Conservation (phyloP, 345 rosid genomes). For the Salix purpurea region DNA sequence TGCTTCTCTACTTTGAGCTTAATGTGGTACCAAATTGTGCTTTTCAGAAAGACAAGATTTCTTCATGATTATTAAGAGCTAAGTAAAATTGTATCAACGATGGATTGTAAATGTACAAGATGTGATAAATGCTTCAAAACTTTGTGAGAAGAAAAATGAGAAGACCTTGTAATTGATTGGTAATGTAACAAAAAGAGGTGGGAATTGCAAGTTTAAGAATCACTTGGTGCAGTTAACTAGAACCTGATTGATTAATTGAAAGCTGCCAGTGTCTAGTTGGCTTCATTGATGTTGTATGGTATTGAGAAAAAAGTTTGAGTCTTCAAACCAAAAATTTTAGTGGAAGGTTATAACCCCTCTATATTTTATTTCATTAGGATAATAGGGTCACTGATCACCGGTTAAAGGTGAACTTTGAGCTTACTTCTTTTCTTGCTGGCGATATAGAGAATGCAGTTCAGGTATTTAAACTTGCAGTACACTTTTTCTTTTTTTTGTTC, state of each 20-base stretch:
- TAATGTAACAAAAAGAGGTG: not conserved
- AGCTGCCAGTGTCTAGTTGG: not conserved
- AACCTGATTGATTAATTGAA: not conserved
- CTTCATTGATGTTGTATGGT: not conserved
- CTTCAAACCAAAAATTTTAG: not conserved
- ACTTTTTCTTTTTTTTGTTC: not conserved
- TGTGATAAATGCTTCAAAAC: not conserved
- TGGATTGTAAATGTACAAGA: not conserved
- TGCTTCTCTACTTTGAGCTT: not conserved
- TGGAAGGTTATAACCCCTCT: conserved; percentile 10
- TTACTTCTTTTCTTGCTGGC: conserved; percentile 78
- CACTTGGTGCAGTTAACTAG: not conserved
- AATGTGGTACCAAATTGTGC: not conserved
- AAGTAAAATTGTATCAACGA: not conserved
- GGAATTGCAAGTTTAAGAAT: not conserved
- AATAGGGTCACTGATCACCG: conserved; percentile 95
- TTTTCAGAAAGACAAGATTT: not conserved
- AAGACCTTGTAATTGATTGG: no score
- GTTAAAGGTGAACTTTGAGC: conserved; percentile 83
- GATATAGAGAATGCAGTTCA: conserved; percentile 72
- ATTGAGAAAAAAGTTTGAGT: not conserved
- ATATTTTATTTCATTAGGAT: conserved; percentile 43
- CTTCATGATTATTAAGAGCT: not conserved
- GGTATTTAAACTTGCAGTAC: conserved; percentile 34
- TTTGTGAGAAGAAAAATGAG: not conserved